phyloP scores from a whole-genome alignment of 83 land plant species.

The Larix sibirica region DNA sequence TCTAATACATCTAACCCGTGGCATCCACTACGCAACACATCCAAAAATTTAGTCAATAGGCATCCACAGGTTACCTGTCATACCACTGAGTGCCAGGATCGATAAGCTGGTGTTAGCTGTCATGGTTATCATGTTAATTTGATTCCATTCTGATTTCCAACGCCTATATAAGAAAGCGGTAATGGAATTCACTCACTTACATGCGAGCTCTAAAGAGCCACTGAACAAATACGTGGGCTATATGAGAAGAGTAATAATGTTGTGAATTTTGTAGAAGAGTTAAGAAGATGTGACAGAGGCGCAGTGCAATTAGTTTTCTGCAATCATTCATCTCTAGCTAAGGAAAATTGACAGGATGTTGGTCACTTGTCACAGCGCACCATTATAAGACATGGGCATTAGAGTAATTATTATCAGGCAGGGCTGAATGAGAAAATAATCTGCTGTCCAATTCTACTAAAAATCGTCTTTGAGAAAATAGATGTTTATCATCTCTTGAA shows the following conservation, averaged over 20 bases:
- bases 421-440: not conserved
- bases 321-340: not conserved
- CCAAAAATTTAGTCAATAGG: no score
- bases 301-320: not conserved
- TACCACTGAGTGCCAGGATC: no score
- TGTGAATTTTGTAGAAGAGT: conserved; percentile 3
- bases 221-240: not conserved
- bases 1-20: no score
- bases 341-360: not conserved
- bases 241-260: not conserved
- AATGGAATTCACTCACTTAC: conserved; percentile 12
- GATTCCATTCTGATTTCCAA: conserved; percentile 87
- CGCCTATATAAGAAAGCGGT: conserved; percentile 83
- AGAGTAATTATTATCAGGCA: not conserved
- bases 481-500: not conserved
- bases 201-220: not conserved
- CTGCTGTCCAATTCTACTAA: not conserved
- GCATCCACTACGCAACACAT: no score
- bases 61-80: no score
- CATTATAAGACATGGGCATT: not conserved
- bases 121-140: conserved; percentile 87
- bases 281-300: not conserved
- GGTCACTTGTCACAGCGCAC: not conserved
- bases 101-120: not conserved
- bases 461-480: not conserved